These are phyloP conservation scores for Choricystis sp. DNA, from an alignment of 139 green algal species.

Conservation along the genomic window DNA sequence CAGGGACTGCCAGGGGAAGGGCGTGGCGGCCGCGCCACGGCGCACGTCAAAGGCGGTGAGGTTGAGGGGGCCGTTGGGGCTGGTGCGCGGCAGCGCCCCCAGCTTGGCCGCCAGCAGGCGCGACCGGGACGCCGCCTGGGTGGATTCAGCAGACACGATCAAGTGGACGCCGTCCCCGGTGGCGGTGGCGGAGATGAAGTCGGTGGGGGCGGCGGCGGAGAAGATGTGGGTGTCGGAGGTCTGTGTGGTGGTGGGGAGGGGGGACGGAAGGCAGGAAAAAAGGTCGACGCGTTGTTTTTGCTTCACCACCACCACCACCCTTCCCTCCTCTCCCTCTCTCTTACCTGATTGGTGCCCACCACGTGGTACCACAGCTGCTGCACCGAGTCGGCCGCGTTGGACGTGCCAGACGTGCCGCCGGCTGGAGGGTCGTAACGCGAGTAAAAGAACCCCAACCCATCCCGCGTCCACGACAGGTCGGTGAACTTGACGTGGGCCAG, in stretches of 20 bases:
- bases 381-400: constrained; percentile 11
- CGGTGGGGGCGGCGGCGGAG: neutral
- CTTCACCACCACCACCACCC: too few relatives aligned
- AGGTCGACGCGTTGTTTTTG: too few relatives aligned
- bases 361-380: constrained; percentile 77
- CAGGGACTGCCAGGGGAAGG: neutral
- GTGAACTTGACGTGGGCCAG: constrained; percentile 76
- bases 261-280: too few relatives aligned
- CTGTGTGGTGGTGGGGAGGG: too few relatives aligned
- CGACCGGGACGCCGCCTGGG: neutral
- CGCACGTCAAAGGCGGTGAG: neutral
- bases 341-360: constrained; percentile 29
- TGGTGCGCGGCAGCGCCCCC: neutral
- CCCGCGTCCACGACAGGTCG: constrained; percentile 69
- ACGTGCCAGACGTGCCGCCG: neutral
- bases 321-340: too few relatives aligned
- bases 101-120: neutral
- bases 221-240: neutral
- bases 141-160: neutral
- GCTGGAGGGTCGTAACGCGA: constrained; percentile 16
- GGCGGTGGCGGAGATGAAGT: neutral
- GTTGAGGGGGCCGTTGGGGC: neutral
- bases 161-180: neutral
- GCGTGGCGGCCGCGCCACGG: too few relatives aligned
- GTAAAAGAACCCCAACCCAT: constrained; percentile 77